Conservation (phyloP, 2,329 filamentous ascomycete species). For the Botrytis medusae region DNA sequence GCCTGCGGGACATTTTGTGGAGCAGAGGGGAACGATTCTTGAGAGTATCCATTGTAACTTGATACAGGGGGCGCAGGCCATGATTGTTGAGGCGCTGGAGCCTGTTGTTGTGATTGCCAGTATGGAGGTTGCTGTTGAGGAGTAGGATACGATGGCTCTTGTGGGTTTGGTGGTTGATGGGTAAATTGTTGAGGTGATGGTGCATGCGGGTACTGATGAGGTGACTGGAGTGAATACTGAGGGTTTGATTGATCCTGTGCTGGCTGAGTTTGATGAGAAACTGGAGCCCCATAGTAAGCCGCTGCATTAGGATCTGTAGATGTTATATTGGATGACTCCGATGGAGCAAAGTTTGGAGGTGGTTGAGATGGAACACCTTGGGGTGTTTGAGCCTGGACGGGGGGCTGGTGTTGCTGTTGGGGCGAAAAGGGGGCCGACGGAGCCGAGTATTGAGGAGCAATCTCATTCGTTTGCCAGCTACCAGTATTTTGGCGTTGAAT, state of each 20-base stretch:
- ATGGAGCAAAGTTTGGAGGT: slow-evolving; percentile 38
- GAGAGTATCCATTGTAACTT: slow-evolving; percentile 52
- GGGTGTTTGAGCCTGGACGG: slow-evolving; percentile 37
- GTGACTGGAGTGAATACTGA: slow-evolving; percentile 39
- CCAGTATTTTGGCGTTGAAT: slow-evolving; percentile 48
- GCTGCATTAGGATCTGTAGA: slow-evolving; percentile 54
- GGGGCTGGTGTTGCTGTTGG: slow-evolving; percentile 31
- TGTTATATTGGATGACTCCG: slow-evolving; percentile 41
- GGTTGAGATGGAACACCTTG: slow-evolving; percentile 39
- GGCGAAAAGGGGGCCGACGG: slow-evolving; percentile 28
- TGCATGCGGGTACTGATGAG: slow-evolving; percentile 38
- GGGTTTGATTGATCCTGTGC: slow-evolving; percentile 42
- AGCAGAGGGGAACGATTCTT: slow-evolving; percentile 64
- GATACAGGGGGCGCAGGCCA: slow-evolving; percentile 37
- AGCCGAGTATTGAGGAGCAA: slow-evolving; percentile 28
- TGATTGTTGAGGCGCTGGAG: slow-evolving; percentile 44
- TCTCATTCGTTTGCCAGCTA: slow-evolving; percentile 48
- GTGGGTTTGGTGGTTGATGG: slow-evolving; percentile 33
- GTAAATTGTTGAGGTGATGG: slow-evolving; percentile 33
- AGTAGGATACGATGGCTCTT: slow-evolving; percentile 29
- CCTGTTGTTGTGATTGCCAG: slow-evolving; percentile 50
- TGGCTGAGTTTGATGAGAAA: slow-evolving; percentile 44
- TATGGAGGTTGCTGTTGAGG: slow-evolving; percentile 46
- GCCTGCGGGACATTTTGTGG: slow-evolving; percentile 59
- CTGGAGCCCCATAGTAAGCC: slow-evolving; percentile 55